phyloP scores from a whole-genome alignment of 768 basidiomycete species.

The Boletellus ananas region DNA sequence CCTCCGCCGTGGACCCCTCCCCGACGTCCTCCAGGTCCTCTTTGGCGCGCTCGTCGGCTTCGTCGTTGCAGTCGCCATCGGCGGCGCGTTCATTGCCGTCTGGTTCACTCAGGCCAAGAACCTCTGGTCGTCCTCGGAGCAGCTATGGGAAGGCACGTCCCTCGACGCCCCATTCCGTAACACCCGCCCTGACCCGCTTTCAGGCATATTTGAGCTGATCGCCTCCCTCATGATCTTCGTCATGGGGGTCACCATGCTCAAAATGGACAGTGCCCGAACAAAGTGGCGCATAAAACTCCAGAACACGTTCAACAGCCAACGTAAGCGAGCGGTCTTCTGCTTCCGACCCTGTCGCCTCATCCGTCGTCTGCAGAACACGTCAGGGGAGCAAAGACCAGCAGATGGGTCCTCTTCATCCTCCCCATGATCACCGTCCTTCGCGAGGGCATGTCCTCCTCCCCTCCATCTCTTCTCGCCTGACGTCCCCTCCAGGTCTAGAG shows the following conservation, averaged over 20 bases:
- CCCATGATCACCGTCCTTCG: slow-evolving; percentile 90
- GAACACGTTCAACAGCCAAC: slow-evolving; percentile 62
- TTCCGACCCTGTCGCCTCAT: background rate
- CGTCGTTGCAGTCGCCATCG: slow-evolving; percentile 76
- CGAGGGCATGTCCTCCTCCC: slow-evolving; percentile 56
- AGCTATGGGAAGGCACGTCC: slow-evolving; percentile 82
- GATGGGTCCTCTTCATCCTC: slow-evolving; percentile 86
- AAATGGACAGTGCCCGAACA: slow-evolving; percentile 90
- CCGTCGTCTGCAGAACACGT: slow-evolving; percentile 37
- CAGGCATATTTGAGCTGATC: slow-evolving; percentile 67
- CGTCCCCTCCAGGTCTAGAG: slow-evolving; percentile 58
- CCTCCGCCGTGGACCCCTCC: background rate
- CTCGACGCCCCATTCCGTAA: background rate
- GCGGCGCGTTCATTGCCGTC: slow-evolving; percentile 88
- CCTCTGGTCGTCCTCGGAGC: slow-evolving; percentile 82
- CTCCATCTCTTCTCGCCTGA: background rate
- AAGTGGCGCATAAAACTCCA: slow-evolving; percentile 92
- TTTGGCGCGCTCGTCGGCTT: slow-evolving; percentile 72
- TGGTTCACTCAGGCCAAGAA: slow-evolving; percentile 91
- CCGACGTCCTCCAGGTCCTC: slow-evolving; percentile 53
- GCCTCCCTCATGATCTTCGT: slow-evolving; percentile 81
- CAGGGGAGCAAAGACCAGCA: slow-evolving; percentile 50
- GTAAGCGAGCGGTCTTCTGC: slow-evolving; percentile 32
- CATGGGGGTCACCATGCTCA: slow-evolving; percentile 94
- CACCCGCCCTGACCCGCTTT: background rate